These are phyloP conservation scores for Besnoitia besnoiti DNA, from an alignment of 169 alveolate species.

Conservation along the genomic window DNA sequence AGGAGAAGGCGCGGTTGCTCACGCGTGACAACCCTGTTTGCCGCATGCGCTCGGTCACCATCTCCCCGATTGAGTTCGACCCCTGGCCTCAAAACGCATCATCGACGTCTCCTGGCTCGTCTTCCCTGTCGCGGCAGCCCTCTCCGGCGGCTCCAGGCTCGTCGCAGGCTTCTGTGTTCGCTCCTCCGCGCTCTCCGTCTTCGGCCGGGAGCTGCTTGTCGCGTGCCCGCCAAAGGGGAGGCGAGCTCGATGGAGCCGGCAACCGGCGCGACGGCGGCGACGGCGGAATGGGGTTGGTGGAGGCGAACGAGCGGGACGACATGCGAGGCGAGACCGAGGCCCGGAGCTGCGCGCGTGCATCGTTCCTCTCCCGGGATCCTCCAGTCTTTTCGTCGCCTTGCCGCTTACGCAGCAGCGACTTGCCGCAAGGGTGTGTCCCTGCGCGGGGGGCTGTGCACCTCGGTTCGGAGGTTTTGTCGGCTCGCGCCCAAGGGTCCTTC, in stretches of 20 bases:
- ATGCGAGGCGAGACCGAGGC: too few species aligned
- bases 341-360: background rate
- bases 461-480: too few species aligned
- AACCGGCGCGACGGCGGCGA: background rate
- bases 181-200: background rate
- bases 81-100: background rate
- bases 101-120: background rate
- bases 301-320: background rate
- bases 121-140: background rate
- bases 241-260: background rate
- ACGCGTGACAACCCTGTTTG: background rate
- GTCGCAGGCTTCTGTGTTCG: background rate
- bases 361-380: background rate
- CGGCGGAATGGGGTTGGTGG: background rate
- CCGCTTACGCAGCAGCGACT: background rate
- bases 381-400: background rate
- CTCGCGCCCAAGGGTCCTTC: too few species aligned
- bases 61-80: background rate
- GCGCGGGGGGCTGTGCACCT: too few species aligned
- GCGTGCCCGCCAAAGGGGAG: background rate
- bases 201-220: background rate
- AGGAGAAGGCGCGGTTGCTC: background rate
- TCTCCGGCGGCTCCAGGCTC: too few species aligned
- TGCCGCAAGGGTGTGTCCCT: background rate
- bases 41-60: background rate